Percentiles rank a stretch among this genome's conserved stretches.
phyloP scores from a whole-genome alignment of 1,139 yeast genomes.

The Diutina scorzettiae region DNA sequence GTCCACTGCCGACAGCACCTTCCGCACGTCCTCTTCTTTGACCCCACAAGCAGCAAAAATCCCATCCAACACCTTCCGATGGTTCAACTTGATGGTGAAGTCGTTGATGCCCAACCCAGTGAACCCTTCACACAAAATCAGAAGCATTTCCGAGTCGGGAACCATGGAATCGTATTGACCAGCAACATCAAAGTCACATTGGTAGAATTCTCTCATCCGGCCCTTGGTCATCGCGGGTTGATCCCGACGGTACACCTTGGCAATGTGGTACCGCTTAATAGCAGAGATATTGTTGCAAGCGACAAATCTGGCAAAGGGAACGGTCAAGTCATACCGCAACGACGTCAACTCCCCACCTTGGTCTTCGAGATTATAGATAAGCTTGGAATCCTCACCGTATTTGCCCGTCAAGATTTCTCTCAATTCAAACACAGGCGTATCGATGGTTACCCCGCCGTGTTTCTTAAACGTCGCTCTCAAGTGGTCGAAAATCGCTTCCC shows the following conservation, averaged over 20 bases:
- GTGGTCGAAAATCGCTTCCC: slow-evolving; percentile 74
- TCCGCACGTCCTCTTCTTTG: slow-evolving; percentile 84
- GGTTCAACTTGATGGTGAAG: slow-evolving; percentile 85
- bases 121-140: slow-evolving; percentile 74
- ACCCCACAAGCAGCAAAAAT: slow-evolving; percentile 94
- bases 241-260: slow-evolving; percentile 95
- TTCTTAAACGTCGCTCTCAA: slow-evolving; percentile 70
- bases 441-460: slow-evolving; percentile 96
- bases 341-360: slow-evolving; percentile 98
- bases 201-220: slow-evolving; percentile 98
- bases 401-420: slow-evolving; percentile 93
- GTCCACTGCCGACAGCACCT: slow-evolving; percentile 89
- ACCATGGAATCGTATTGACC: slow-evolving; percentile 89
- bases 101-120: slow-evolving; percentile 73
- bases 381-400: slow-evolving; percentile 95
- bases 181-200: slow-evolving; percentile 95
- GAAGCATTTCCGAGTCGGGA: slow-evolving; percentile 85
- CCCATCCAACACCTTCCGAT: slow-evolving; percentile 91
- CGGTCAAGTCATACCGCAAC: slow-evolving; percentile 89
- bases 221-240: slow-evolving; percentile 99
- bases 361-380: slow-evolving; percentile 89
- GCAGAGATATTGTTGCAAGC: slow-evolving; percentile 86
- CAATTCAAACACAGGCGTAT: slow-evolving; percentile 93
- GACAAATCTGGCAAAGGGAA: slow-evolving; percentile 92
- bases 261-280: slow-evolving; percentile 91